Conservation (phyloP, 495 filamentous ascomycete genomes). For the Rhizodiscina lignyota region DNA sequence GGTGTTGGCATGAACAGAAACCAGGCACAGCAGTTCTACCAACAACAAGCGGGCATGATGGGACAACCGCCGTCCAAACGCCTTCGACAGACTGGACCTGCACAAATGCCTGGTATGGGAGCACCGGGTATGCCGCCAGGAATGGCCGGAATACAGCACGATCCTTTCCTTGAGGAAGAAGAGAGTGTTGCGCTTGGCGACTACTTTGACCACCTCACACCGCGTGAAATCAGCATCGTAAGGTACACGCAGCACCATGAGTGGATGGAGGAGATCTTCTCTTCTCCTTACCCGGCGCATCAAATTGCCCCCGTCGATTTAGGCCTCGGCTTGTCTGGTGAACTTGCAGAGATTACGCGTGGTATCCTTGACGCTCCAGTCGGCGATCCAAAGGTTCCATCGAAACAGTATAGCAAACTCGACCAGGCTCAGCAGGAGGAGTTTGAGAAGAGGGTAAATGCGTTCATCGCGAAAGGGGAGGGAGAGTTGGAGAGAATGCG, state of each 20-base stretch:
- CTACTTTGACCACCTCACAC: conserved; percentile 70
- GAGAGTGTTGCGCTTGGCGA: conserved; percentile 78
- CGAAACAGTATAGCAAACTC: conserved; percentile 30
- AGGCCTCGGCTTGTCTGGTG: conserved; percentile 71
- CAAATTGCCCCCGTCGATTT: conserved; percentile 81
- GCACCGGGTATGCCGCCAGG: neutral
- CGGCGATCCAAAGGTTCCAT: neutral
- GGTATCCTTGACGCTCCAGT: conserved; percentile 56
- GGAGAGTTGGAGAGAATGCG: conserved; percentile 74
- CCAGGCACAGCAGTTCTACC: conserved; percentile 7
- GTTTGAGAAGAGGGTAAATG: conserved; percentile 56
- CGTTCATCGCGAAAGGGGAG: conserved; percentile 45
- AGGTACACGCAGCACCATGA: conserved; percentile 91
- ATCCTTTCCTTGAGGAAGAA: conserved; percentile 61
- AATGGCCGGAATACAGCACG: conserved; percentile 9
- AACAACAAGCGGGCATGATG: conserved; percentile 20
- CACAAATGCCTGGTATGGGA: conserved; percentile 6
- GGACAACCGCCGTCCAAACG: conserved; percentile 31
- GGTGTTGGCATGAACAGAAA: neutral
- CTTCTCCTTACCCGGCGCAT: conserved; percentile 63
- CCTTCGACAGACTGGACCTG: conserved; percentile 11
- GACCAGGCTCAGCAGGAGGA: conserved; percentile 52
- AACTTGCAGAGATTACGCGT: conserved; percentile 62
- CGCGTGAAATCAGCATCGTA: conserved; percentile 68
- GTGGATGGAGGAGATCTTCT: conserved; percentile 97